These are phyloP conservation scores for Sarocladium brachiariae DNA, from an alignment of 2,329 filamentous ascomycete species.

Conservation along the genomic window DNA sequence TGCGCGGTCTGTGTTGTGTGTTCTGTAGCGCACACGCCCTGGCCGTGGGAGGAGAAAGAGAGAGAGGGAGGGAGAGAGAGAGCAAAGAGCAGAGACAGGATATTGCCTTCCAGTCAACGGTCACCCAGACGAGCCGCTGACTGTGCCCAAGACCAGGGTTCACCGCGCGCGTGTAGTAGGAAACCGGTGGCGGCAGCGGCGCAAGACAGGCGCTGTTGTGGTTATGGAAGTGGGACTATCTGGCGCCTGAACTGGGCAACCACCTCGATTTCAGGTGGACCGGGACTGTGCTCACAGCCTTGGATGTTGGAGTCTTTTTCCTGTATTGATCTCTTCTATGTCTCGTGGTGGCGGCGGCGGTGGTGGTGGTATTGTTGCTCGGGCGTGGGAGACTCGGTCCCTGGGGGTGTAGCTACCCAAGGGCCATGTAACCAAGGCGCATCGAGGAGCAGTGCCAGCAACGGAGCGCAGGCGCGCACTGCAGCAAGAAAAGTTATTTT, in stretches of 20 bases:
- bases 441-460: constrained; percentile 3
- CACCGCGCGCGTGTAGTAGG: constrained; percentile 3
- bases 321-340: background rate
- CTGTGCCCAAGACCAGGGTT: constrained; percentile 2
- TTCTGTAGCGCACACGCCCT: background rate
- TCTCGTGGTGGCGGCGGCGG: background rate
- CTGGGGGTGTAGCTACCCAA: constrained; percentile 6
- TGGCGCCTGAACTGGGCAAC: background rate
- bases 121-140: no score
- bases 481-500: constrained; percentile 6
- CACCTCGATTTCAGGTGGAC: background rate
- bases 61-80: no score
- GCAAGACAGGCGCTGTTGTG: background rate
- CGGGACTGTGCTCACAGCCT: background rate
- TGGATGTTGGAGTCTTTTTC: background rate
- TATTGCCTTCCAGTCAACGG: no score
- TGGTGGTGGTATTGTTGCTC: no score
- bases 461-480: constrained; percentile 5
- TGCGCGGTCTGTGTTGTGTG: constrained; percentile 4
- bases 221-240: background rate
- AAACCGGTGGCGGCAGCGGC: background rate
- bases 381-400: constrained; percentile 1
- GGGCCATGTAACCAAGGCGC: constrained; percentile 6
- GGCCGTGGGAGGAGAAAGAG: background rate
- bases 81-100: no score